phyloP scores from a whole-genome alignment of 768 basidiomycete species.

The Lactarius indigo region DNA sequence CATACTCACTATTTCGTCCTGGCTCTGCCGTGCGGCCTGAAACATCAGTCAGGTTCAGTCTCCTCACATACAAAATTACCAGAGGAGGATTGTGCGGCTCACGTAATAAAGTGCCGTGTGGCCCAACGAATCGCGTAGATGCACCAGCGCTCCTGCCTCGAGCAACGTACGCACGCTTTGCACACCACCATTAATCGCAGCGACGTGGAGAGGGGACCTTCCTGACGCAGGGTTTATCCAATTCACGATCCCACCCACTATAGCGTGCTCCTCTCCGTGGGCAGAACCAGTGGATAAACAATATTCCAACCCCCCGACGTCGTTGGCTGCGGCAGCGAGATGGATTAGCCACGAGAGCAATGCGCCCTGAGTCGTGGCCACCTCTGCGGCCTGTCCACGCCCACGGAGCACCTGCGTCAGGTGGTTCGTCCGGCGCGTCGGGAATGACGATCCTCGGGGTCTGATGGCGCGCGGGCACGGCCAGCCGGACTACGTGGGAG shows the following conservation, averaged over 20 bases:
- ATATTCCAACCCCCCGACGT: conserved; percentile 56
- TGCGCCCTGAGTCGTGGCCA: conserved; percentile 61
- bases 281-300: conserved; percentile 41
- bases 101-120: conserved; percentile 86
- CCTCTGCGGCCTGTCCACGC: conserved; percentile 76
- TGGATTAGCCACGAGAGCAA: conserved; percentile 77
- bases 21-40: conserved; percentile 73
- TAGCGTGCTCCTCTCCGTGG: conserved; percentile 31
- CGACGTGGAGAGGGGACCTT: conserved; percentile 74
- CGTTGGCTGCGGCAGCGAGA: conserved; percentile 70
- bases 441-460: conserved; percentile 38
- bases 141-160: conserved; percentile 74
- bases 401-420: conserved; percentile 60
- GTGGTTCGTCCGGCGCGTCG: conserved; percentile 38
- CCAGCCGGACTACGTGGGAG: conserved; percentile 64
- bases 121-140: conserved; percentile 73
- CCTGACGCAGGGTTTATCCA: conserved; percentile 67
- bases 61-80: not conserved
- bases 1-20: conserved; percentile 55
- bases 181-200: conserved; percentile 62
- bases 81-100: conserved; percentile 28
- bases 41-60: not conserved
- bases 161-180: conserved; percentile 48
- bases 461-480: conserved; percentile 39
- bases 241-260: conserved; percentile 70